A percentile compares a stretch with the other conserved stretches of the same genome.
phyloP scores from a whole-genome alignment of 352 stramenopile genomes.

The Aphanomyces invadans region DNA sequence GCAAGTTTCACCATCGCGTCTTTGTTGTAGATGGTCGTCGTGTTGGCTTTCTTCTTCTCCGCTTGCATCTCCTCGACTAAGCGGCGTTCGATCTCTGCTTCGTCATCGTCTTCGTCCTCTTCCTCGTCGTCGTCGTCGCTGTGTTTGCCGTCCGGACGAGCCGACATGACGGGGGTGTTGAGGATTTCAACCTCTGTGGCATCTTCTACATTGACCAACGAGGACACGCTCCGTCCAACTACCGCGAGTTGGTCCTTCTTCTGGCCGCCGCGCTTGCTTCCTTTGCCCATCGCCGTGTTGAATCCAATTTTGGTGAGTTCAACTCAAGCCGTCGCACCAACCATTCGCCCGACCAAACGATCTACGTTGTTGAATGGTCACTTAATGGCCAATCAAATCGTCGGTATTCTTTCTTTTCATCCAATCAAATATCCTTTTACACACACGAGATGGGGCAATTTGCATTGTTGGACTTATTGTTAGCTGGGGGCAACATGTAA shows the following conservation, averaged over 20 bases:
- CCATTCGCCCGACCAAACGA: conserved; percentile 16
- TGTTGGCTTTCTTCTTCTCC: conserved; percentile 35
- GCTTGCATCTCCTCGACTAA: conserved; percentile 61
- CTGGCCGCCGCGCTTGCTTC: neutral
- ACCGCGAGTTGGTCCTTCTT: conserved; percentile 14
- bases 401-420: neutral
- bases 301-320: neutral
- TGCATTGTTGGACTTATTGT: neutral
- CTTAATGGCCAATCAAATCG: conserved; percentile 3
- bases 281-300: neutral
- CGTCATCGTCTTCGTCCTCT: conserved; percentile 46
- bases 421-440: conserved; percentile 1
- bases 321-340: conserved; percentile 12
- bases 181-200: conserved; percentile 76
- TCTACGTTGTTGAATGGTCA: neutral
- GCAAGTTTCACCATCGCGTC: conserved; percentile 53
- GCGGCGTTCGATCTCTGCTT: conserved; percentile 63
- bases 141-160: conserved; percentile 12
- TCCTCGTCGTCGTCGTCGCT: conserved; percentile 36
- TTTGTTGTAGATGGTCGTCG: conserved; percentile 56
- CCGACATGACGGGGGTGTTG: conserved; percentile 63
- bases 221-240: conserved; percentile 19
- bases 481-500: neutral
- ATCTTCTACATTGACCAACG: conserved; percentile 60
- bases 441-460: neutral